Evolutionary conservation across 768 basidiomycete species (phyloP).

Genomic region (Leucocoprinus leucothites): DNA sequence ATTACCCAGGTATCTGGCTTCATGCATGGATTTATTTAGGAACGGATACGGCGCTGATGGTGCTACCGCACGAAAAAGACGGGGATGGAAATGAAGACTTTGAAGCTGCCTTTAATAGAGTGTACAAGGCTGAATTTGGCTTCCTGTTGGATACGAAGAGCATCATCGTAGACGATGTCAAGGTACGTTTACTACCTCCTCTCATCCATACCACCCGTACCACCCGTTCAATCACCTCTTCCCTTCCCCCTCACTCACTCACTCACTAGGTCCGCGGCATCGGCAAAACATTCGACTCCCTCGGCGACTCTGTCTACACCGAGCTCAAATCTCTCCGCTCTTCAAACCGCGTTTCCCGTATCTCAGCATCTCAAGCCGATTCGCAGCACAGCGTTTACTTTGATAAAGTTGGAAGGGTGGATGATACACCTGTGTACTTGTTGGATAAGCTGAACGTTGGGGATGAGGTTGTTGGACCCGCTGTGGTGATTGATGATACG

Average conservation of each 20-base stretch:
- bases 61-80: conserved; percentile 47
- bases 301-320: conserved; percentile 75
- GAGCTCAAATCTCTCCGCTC: conserved; percentile 58
- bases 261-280: conserved; percentile 64
- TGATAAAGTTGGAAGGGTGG: conserved; percentile 70
- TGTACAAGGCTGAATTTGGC: conserved; percentile 87
- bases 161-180: conserved; percentile 89
- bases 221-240: no score
- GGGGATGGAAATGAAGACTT: conserved; percentile 69
- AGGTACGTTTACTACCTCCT: conserved; percentile 43
- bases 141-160: conserved; percentile 84
- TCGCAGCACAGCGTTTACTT: conserved; percentile 74
- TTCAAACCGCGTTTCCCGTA: conserved; percentile 19
- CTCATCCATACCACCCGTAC: no score
- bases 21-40: conserved; percentile 34
- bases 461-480: conserved; percentile 76
- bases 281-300: conserved; percentile 83
- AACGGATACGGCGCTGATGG: conserved; percentile 91
- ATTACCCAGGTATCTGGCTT: neutral
- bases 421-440: conserved; percentile 77
- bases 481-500: conserved; percentile 93
- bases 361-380: conserved; percentile 44
- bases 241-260: neutral
- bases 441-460: conserved; percentile 66
- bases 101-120: conserved; percentile 72